These are phyloP conservation scores for Erythrophleum ivorense DNA, from an alignment of 331 rosid genomes.

Conservation along the genomic window DNA sequence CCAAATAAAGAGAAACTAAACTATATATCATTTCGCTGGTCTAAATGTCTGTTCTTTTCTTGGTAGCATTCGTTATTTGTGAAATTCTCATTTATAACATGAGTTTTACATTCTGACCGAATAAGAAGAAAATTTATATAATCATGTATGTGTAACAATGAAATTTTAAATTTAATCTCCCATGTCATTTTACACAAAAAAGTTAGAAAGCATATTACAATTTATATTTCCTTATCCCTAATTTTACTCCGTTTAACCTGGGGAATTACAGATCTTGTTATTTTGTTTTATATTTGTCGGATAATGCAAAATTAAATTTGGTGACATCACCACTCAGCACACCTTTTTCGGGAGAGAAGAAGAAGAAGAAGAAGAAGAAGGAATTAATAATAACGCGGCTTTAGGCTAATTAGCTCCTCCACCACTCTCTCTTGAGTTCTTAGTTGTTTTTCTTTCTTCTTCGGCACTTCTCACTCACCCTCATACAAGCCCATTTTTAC, in stretches of 20 bases:
- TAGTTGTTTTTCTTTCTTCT: neutral
- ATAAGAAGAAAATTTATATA: too few species aligned
- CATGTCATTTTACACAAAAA: neutral
- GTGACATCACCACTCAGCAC: conserved; percentile 19
- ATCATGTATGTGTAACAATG: too few species aligned
- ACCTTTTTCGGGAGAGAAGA: conserved; percentile 34
- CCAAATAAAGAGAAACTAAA: too few species aligned
- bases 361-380: too few species aligned
- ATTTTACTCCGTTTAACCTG: neutral
- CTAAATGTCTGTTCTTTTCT: too few species aligned
- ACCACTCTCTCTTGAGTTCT: neutral
- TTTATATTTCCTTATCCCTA: neutral
- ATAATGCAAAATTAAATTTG: neutral
- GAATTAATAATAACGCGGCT: conserved; percentile 46
- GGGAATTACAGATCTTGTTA: neutral
- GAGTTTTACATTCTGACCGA: too few species aligned
- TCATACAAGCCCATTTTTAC: neutral
- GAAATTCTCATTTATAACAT: too few species aligned
- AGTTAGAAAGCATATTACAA: too few species aligned
- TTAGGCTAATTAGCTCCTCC: neutral
- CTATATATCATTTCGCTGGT: too few species aligned
- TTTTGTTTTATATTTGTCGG: neutral
- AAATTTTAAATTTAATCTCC: neutral
- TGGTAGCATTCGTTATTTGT: too few species aligned
- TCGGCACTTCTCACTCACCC: neutral